Conservation (phyloP, 2,329 filamentous ascomycete species). For the Ceratocystis papillata region DNA sequence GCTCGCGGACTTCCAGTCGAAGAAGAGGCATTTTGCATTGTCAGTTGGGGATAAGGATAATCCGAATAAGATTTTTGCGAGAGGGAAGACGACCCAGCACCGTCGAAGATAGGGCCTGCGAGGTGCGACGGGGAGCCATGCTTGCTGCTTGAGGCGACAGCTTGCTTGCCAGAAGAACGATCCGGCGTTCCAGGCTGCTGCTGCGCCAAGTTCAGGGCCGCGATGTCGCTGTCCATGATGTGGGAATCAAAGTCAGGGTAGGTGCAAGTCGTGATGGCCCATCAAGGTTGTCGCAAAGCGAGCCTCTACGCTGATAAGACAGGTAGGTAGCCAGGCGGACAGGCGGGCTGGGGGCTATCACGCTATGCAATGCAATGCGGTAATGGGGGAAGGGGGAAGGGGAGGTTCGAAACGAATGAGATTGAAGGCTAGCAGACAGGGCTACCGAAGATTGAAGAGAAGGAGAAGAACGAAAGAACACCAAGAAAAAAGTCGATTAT, state of each 20-base stretch:
- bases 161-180: conserved; percentile 16
- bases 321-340: background rate
- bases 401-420: background rate
- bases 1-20: conserved; percentile 26
- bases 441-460: background rate
- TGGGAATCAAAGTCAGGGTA: background rate
- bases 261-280: background rate
- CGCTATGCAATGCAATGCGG: background rate
- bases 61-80: conserved; percentile 19
- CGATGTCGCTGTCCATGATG: conserved; percentile 19
- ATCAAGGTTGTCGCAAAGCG: conserved; percentile 8
- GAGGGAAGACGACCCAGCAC: conserved; percentile 16
- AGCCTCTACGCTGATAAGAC: background rate
- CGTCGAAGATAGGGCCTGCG: conserved; percentile 18
- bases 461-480: background rate
- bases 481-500: conserved; percentile 7
- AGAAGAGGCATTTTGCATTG: conserved; percentile 5
- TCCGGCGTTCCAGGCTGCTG: conserved; percentile 22
- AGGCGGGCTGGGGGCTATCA: background rate
- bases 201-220: background rate
- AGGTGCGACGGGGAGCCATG: conserved; percentile 8
- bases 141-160: conserved; percentile 8
- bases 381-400: background rate
- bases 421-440: background rate
- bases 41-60: conserved; percentile 22